phyloP scores from a whole-genome alignment of 768 basidiomycete species.

The Mycena albidolilacea region DNA sequence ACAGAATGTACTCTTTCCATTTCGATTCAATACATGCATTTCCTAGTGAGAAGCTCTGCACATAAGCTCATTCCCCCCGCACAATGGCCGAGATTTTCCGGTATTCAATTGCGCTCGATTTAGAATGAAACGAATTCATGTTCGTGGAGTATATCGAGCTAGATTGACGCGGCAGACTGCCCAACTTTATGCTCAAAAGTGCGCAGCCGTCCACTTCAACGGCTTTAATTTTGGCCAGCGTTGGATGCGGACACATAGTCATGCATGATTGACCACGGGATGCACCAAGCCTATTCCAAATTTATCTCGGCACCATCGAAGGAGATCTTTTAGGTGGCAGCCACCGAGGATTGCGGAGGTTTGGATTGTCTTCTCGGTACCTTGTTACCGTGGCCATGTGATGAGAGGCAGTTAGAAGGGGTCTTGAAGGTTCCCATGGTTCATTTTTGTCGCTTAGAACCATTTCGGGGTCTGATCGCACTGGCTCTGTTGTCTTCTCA shows the following conservation, averaged over 20 bases:
- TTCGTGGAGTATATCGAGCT: not conserved
- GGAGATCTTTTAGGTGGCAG: not conserved
- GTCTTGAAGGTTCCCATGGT: not conserved
- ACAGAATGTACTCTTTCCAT: not conserved
- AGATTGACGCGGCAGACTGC: not conserved
- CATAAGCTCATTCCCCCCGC: not conserved
- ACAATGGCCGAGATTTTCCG: not conserved
- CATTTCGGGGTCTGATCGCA: not conserved
- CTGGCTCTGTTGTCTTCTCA: not conserved
- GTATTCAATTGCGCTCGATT: not conserved
- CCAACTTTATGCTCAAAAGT: not conserved
- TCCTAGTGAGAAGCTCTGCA: not conserved
- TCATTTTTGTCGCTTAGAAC: not conserved
- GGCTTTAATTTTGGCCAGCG: not conserved
- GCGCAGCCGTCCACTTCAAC: not conserved
- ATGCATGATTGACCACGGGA: not conserved
- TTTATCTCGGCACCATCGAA: not conserved
- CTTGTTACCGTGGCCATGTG: not conserved
- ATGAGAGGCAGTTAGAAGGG: not conserved
- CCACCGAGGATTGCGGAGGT: not conserved
- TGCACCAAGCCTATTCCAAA: not conserved
- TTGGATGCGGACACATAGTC: not conserved
- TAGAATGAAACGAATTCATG: not conserved
- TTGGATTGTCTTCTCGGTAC: not conserved
- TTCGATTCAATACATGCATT: not conserved